phyloP scores from a whole-genome alignment of 371 early-diverging fungal species.

The Lichtheimia corymbifera region DNA sequence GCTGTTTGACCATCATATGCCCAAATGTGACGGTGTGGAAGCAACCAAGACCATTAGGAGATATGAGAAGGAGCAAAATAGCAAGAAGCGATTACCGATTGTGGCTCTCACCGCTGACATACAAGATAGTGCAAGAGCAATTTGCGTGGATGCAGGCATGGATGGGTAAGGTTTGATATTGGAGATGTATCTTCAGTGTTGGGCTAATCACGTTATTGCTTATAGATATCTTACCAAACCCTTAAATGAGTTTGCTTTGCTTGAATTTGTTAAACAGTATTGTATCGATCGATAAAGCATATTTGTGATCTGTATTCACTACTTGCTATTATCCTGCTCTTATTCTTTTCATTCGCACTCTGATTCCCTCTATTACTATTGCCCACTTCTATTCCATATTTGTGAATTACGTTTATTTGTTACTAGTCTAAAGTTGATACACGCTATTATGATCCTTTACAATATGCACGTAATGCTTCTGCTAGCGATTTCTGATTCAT shows the following conservation, averaged over 20 bases:
- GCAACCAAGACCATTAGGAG: conserved; percentile 42
- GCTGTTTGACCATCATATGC: conserved; percentile 54
- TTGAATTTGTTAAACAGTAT: conserved; percentile 27
- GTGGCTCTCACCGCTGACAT: conserved; percentile 15
- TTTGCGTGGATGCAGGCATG: conserved; percentile 15
- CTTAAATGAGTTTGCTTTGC: conserved; percentile 39
- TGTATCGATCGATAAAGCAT: conserved; percentile 11
- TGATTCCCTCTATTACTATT: no score
- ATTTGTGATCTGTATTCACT: no score
- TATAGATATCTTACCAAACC: conserved; percentile 37
- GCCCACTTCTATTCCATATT: no score
- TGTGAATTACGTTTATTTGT: no score
- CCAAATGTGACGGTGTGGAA: conserved; percentile 51
- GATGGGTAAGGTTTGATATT: conserved; percentile 7
- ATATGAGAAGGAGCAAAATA: conserved; percentile 23
- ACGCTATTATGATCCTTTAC: background rate
- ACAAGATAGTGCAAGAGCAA: conserved; percentile 14
- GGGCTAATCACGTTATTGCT: no score
- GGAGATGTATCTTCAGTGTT: no score
- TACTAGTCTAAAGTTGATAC: no score
- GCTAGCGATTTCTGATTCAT: conserved; percentile 36
- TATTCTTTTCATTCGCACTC: no score
- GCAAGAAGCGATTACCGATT: conserved; percentile 24
- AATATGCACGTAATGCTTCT: conserved; percentile 29
- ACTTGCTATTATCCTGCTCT: no score